These are phyloP conservation scores for Protomyces inundatus DNA, from an alignment of 1,139 yeast genomes.

Conservation along the genomic window DNA sequence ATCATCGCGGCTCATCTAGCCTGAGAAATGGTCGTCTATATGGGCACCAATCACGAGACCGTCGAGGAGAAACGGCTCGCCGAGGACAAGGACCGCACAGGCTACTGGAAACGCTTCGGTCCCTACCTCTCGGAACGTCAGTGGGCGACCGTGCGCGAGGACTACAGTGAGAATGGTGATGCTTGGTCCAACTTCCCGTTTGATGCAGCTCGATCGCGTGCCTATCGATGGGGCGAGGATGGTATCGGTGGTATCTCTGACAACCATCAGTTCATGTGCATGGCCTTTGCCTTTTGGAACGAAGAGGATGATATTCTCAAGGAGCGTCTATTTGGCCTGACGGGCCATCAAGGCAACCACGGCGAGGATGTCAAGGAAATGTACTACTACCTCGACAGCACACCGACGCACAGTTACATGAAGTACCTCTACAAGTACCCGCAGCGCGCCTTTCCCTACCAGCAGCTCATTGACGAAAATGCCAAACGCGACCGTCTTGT, in stretches of 20 bases:
- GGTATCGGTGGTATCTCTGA: slow-evolving; percentile 91
- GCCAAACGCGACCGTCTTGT: slow-evolving; percentile 60
- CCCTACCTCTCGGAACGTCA: slow-evolving; percentile 86
- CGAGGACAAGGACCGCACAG: slow-evolving; percentile 53
- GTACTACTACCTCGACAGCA: slow-evolving; percentile 80
- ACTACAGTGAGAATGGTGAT: slow-evolving; percentile 75
- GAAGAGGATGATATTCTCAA: slow-evolving; percentile 80
- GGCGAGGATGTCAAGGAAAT: slow-evolving; percentile 93
- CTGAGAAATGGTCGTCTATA: slow-evolving; percentile 36
- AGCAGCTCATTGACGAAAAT: slow-evolving; percentile 66
- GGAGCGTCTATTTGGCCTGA: slow-evolving; percentile 82
- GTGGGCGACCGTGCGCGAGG: slow-evolving; percentile 93
- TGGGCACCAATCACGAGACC: slow-evolving; percentile 39
- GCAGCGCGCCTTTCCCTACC: slow-evolving; percentile 75
- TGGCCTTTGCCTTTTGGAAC: slow-evolving; percentile 86
- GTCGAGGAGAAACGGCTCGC: slow-evolving; percentile 66
- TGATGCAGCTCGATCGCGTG: slow-evolving; percentile 76
- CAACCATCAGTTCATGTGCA: slow-evolving; percentile 70
- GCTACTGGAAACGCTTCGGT: slow-evolving; percentile 79
- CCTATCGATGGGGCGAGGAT: slow-evolving; percentile 95
- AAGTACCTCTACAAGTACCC: slow-evolving; percentile 91
- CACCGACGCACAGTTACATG: slow-evolving; percentile 92
- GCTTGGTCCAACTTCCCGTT: slow-evolving; percentile 92
- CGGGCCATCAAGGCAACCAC: slow-evolving; percentile 91
- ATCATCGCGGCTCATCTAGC: no score